Evolutionary conservation across 495 filamentous ascomycete genomes (phyloP).

Genomic region (Melanomma pulvis-pyrius): DNA sequence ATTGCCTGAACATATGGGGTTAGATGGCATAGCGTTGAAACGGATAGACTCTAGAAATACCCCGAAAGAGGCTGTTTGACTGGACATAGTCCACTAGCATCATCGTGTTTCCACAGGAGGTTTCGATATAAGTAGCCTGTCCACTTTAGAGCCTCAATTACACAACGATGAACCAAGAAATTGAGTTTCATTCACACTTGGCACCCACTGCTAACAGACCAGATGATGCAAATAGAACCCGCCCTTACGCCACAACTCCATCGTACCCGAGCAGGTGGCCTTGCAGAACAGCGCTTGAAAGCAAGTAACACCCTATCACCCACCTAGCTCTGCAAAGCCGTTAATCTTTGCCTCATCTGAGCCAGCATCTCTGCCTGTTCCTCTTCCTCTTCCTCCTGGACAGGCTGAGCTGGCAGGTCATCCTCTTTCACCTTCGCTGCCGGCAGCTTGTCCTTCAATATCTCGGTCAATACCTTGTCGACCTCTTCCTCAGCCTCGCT

Average conservation of each 20-base stretch:
- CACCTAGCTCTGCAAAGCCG: constrained; percentile 83
- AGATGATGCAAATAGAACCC: background rate
- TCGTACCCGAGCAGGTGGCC: background rate
- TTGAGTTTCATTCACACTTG: background rate
- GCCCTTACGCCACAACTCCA: background rate
- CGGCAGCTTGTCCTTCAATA: constrained; percentile 79
- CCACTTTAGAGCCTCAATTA: too few relatives aligned
- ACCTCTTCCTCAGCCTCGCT: constrained; percentile 90
- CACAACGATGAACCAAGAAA: background rate
- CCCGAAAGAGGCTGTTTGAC: too few relatives aligned
- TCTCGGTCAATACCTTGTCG: constrained; percentile 88
- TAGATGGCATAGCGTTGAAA: too few relatives aligned
- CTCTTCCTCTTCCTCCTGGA: constrained; percentile 76
- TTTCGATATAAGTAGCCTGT: too few relatives aligned
- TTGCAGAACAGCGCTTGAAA: background rate
- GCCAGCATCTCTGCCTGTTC: constrained; percentile 84
- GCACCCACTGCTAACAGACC: background rate
- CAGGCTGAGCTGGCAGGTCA: constrained; percentile 48
- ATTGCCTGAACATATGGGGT: background rate
- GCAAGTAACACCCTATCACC: background rate
- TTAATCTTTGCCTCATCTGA: constrained; percentile 89
- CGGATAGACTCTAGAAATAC: too few relatives aligned
- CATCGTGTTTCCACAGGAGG: too few relatives aligned
- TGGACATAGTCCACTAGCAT: too few relatives aligned
- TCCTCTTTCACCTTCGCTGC: constrained; percentile 56